Percentiles rank a stretch among this genome's conserved stretches.
These are phyloP conservation scores for Monilinia polystroma DNA, from an alignment of 2,329 filamentous ascomycete species.

Conservation along the genomic window DNA sequence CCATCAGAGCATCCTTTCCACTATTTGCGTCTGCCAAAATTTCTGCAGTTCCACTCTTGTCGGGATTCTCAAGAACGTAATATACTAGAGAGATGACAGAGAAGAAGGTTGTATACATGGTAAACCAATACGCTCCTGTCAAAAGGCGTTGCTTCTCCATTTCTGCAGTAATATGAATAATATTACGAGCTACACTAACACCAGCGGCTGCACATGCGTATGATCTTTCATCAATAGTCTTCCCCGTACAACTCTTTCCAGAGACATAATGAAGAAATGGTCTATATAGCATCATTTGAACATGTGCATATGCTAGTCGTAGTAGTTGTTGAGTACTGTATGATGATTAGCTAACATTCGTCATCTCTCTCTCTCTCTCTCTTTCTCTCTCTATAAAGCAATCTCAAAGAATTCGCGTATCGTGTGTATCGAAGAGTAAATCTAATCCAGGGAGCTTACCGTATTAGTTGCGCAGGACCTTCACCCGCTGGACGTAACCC, in stretches of 20 bases:
- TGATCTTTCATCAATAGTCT: constrained; percentile 68
- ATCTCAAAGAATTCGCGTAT: neutral
- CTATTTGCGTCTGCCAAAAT: constrained; percentile 82
- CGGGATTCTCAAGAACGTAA: constrained; percentile 76
- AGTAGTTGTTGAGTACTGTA: constrained; percentile 67
- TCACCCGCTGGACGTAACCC: constrained; percentile 78
- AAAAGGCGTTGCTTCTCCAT: constrained; percentile 73
- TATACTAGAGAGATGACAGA: constrained; percentile 77
- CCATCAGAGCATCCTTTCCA: constrained; percentile 78
- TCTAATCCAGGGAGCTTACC: constrained; percentile 52
- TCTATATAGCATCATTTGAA: constrained; percentile 78
- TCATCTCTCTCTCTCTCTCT: no score
- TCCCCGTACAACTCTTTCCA: constrained; percentile 55
- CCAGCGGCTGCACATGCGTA: constrained; percentile 70
- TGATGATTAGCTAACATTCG: constrained; percentile 28
- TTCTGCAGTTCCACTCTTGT: constrained; percentile 71
- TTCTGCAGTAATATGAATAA: constrained; percentile 76
- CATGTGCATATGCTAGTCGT: constrained; percentile 76
- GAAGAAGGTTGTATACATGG: constrained; percentile 81
- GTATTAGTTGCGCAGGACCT: constrained; percentile 69
- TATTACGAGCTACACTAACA: constrained; percentile 62
- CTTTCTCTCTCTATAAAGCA: neutral
- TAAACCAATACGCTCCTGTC: constrained; percentile 85
- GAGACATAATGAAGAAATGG: constrained; percentile 84
- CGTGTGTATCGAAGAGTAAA: neutral